A percentile compares a stretch with the other conserved stretches of the same genome.
Conservation (phyloP, 495 filamentous ascomycete species). For the Penicillium lividum region DNA sequence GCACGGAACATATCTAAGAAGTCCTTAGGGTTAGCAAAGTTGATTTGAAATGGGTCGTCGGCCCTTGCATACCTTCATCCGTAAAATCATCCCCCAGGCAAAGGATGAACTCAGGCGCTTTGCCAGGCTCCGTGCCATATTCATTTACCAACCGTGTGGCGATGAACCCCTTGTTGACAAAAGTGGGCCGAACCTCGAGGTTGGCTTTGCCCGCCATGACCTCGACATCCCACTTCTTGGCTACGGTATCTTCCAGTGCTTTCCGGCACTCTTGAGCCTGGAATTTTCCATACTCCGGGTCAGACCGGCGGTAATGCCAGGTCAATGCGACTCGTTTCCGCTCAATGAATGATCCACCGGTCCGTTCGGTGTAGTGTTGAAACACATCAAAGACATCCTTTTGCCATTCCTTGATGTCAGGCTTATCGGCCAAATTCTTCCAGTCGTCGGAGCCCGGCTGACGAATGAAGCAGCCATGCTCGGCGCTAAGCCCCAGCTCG, state of each 20-base stretch:
- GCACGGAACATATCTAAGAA: conserved; percentile 64
- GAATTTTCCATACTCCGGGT: conserved; percentile 76
- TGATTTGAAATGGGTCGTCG: neutral
- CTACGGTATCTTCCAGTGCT: conserved; percentile 71
- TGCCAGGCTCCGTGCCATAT: conserved; percentile 53
- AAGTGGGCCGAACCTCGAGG: conserved; percentile 90
- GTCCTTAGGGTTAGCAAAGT: conserved; percentile 8
- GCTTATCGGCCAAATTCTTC: conserved; percentile 80
- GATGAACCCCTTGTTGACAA: conserved; percentile 96
- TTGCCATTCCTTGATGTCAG: conserved; percentile 84
- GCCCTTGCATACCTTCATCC: conserved; percentile 74
- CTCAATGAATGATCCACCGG: conserved; percentile 89
- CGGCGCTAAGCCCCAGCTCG: conserved; percentile 84
- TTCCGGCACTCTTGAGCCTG: conserved; percentile 75
- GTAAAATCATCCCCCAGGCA: conserved; percentile 95
- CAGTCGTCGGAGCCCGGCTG: conserved; percentile 70
- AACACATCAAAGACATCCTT: conserved; percentile 76
- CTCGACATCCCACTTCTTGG: conserved; percentile 79
- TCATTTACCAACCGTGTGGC: conserved; percentile 72
- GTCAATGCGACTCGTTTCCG: conserved; percentile 88
- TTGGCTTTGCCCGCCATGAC: conserved; percentile 96
- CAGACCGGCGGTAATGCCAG: conserved; percentile 93
- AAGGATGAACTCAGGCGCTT: conserved; percentile 73
- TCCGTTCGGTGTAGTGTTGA: conserved; percentile 78
- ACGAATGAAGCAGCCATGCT: conserved; percentile 93